Evolutionary conservation across 1,284 basidiomycete species (phyloP).

Genomic region (Sphaerobolus stellatus): DNA sequence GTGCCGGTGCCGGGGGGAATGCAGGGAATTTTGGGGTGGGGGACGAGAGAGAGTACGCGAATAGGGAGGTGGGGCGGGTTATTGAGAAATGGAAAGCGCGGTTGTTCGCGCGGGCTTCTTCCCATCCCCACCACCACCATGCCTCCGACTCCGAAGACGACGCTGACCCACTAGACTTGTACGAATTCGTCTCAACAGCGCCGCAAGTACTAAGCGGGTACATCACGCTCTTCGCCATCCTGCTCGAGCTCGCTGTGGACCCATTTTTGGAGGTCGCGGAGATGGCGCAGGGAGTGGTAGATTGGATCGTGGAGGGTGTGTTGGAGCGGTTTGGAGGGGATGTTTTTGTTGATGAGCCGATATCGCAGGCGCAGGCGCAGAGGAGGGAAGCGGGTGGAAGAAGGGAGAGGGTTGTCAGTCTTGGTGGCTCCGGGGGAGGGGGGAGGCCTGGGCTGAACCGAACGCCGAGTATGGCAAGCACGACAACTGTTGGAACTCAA

Average conservation of each 20-base stretch:
- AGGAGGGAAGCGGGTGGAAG: too few relatives aligned
- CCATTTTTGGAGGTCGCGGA: slow-evolving; percentile 91
- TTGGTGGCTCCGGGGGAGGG: too few relatives aligned
- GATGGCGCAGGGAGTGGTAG: slow-evolving; percentile 87
- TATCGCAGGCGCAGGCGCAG: neutral
- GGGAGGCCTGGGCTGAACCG: too few relatives aligned
- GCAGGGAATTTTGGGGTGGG: slow-evolving; percentile 72
- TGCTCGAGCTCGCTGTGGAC: slow-evolving; percentile 91
- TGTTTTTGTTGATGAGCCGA: neutral
- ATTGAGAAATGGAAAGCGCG: too few relatives aligned
- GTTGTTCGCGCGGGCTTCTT: too few relatives aligned
- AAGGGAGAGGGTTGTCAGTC: too few relatives aligned
- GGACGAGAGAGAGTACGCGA: slow-evolving; percentile 59
- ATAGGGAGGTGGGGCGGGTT: slow-evolving; percentile 72
- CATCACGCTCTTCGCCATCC: slow-evolving; percentile 88
- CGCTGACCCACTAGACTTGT: too few relatives aligned
- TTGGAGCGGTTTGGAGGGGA: slow-evolving; percentile 46
- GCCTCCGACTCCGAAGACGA: too few relatives aligned
- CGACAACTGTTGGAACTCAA: too few relatives aligned
- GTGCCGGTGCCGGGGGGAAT: slow-evolving; percentile 11
- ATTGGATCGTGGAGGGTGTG: slow-evolving; percentile 89
- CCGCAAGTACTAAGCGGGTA: slow-evolving; percentile 79
- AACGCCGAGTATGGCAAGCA: too few relatives aligned
- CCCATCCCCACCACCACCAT: too few relatives aligned
- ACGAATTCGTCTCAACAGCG: too few relatives aligned